Conservation (phyloP, 106 monocot species). For the Hemerocallis citrina region DNA sequence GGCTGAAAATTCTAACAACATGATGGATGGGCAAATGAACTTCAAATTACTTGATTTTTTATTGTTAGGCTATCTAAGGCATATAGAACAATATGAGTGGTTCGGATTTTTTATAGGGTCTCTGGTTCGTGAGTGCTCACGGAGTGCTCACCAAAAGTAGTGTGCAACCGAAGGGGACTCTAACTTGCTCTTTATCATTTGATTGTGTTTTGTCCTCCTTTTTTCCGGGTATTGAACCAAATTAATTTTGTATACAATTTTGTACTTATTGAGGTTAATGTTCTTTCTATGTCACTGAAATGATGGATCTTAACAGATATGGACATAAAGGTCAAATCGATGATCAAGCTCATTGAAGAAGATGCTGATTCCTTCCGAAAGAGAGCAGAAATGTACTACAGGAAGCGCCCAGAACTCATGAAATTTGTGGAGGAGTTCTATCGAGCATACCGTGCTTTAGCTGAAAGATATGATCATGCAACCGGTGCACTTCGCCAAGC, state of each 20-base stretch:
- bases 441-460: slow-evolving; percentile 88
- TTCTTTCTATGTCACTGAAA: slow-evolving; percentile 3
- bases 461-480: slow-evolving; percentile 93
- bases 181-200: no score
- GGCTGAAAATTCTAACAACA: no score
- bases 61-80: no score
- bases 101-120: no score
- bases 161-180: no score
- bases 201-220: no score
- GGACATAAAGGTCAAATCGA: slow-evolving; percentile 76
- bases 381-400: slow-evolving; percentile 97
- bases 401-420: slow-evolving; percentile 92
- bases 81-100: no score
- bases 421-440: slow-evolving; percentile 93
- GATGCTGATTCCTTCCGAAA: slow-evolving; percentile 94
- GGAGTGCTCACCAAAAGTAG: no score
- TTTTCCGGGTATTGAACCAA: no score
- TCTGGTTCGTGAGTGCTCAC: no score
- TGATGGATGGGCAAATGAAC: no score
- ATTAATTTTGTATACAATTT: not conserved
- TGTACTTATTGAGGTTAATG: not conserved
- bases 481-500: slow-evolving; percentile 89
- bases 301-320: slow-evolving; percentile 43
- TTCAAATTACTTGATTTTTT: no score
- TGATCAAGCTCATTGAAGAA: slow-evolving; percentile 93